phyloP scores from a whole-genome alignment of 2,329 filamentous ascomycete species.

The Madurella fahalii region DNA sequence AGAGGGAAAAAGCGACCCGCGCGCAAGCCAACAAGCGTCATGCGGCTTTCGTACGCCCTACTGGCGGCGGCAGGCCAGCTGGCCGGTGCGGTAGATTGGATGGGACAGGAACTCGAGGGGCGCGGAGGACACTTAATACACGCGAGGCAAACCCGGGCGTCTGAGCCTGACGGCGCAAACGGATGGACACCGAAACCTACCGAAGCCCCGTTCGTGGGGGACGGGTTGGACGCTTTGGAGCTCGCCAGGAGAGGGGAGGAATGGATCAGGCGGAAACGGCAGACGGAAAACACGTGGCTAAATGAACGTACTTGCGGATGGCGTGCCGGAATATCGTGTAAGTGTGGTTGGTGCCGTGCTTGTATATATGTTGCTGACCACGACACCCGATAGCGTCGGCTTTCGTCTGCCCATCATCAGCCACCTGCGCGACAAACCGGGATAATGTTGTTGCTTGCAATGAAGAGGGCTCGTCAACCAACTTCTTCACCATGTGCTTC shows the following conservation, averaged over 20 bases:
- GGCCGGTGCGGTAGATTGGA: constrained; percentile 8
- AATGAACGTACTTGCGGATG: constrained; percentile 29
- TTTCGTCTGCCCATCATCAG: constrained; percentile 17
- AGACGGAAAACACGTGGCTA: constrained; percentile 23
- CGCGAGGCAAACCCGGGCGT: constrained; percentile 14
- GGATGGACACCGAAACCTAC: constrained; percentile 23
- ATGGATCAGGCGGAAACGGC: constrained; percentile 8
- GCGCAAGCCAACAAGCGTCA: neutral
- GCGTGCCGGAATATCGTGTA: constrained; percentile 23
- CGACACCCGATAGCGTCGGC: constrained; percentile 12
- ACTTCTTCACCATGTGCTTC: constrained; percentile 35
- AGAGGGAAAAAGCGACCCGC: neutral
- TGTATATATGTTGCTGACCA: neutral
- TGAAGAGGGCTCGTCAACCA: constrained; percentile 25
- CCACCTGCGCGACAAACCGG: constrained; percentile 30
- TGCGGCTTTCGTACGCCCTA: neutral
- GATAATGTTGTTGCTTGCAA: constrained; percentile 36
- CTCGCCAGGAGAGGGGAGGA: constrained; percentile 18
- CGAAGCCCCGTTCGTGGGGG: constrained; percentile 9
- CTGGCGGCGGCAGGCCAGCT: constrained; percentile 4
- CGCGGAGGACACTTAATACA: neutral
- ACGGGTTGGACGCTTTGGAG: constrained; percentile 16
- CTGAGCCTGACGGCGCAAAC: constrained; percentile 8
- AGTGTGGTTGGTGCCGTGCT: constrained; percentile 4
- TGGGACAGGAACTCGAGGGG: constrained; percentile 6